These are phyloP conservation scores for Kalmanozyma brasiliensis DNA, from an alignment of 1,284 basidiomycete genomes.

Conservation along the genomic window DNA sequence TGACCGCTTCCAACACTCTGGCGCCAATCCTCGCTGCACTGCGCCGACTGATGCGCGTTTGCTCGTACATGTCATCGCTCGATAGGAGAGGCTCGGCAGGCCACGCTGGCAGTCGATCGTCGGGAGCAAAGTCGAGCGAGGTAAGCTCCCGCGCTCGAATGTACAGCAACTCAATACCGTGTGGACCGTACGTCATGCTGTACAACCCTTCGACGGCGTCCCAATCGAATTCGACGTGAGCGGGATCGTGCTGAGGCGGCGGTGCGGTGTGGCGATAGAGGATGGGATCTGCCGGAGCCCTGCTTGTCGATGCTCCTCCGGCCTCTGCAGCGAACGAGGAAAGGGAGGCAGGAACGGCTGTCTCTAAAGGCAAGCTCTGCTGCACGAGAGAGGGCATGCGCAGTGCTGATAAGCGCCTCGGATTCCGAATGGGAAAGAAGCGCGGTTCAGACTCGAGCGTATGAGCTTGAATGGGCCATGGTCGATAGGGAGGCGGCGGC, in stretches of 20 bases:
- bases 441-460: conserved; percentile 18
- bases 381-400: neutral
- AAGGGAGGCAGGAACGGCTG: conserved; percentile 6
- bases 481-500: conserved; percentile 48
- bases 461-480: conserved; percentile 36
- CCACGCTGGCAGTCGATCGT: conserved; percentile 34
- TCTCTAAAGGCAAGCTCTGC: neutral
- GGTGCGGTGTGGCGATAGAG: conserved; percentile 23
- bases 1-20: conserved; percentile 51
- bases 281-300: conserved; percentile 5
- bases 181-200: conserved; percentile 56
- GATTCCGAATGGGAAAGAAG: conserved; percentile 28
- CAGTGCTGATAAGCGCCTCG: conserved; percentile 12
- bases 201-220: conserved; percentile 45
- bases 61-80: conserved; percentile 45
- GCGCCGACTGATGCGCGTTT: conserved; percentile 37
- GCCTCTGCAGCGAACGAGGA: conserved; percentile 6
- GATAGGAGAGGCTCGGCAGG: conserved; percentile 46
- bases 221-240: conserved; percentile 52
- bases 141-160: conserved; percentile 48
- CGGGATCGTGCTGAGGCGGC: conserved; percentile 39
- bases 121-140: conserved; percentile 46
- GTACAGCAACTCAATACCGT: conserved; percentile 55
- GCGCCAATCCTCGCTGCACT: conserved; percentile 35
- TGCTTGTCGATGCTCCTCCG: neutral